Evolutionary conservation across 306 rosid genomes (phyloP), one percentile per base, ranked within the genome.

Genomic region (Inga leiocalycina): DNA sequence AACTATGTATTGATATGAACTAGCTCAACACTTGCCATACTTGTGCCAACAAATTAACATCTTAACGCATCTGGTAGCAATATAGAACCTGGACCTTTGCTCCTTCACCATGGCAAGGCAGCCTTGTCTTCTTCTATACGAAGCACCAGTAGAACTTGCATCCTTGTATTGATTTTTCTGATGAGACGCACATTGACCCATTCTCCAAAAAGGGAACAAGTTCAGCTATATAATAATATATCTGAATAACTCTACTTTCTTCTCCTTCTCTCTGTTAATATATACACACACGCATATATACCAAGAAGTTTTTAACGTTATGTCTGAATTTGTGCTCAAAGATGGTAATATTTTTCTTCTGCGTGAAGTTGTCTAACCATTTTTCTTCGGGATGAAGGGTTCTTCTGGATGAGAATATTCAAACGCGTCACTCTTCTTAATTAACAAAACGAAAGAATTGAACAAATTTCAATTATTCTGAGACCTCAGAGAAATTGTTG

Each of bases 1-100:
- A 20, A 54, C 6, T 32, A 32, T 32, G 1, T 15, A 20, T n/a
- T 20, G 8, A 8, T 56, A 30, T 56, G 35, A 59, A 41, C 44
- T 32, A 32, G 45, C 0, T 66, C 24, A 81, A 65, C 75, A 65
- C 64, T 90, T 83, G 83, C 88, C 82, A 76, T 87, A 81, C 64
- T 80, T 88, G 78, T 88, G 84, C 85, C 89, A 85, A 78, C 82
- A 83, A 64, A 86, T 43, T 17, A 86, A 52, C 14, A 46, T 81
- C 10, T 75, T 24, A 35, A 84, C 41, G 27, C 91, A 86, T 88
- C 51, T 86, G 77, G 74, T 84, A 27, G 73, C 86, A 71, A 88
- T 88, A 80, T 84, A 84, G 71, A 81, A 84, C 86, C 89, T 86
- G 43, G 89, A 84, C 22, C 59, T 79, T 0, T 83, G 59, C 72